Evolutionary conservation across 805 yeast genomes (phyloP).

Genomic region (Yarrowia sp.): DNA sequence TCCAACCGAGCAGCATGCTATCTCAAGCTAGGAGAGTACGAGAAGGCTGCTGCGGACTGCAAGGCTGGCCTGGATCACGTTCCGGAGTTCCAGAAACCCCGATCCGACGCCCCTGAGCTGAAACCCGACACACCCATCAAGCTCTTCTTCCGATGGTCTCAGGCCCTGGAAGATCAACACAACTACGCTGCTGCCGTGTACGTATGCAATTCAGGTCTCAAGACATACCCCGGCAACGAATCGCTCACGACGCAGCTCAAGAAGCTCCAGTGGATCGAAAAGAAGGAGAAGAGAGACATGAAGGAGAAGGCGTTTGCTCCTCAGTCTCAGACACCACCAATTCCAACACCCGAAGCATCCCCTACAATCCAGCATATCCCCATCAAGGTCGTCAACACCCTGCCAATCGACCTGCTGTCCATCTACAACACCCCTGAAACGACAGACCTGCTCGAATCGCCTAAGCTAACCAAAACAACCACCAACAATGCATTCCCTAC

Average conservation of each 20-base stretch:
- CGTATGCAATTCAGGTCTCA: slow-evolving; percentile 27
- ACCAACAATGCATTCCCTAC: background rate
- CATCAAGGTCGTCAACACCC: background rate
- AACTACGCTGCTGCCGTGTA: slow-evolving; percentile 26
- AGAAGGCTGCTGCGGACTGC: slow-evolving; percentile 28
- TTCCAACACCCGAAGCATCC: background rate
- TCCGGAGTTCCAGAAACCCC: slow-evolving; percentile 27
- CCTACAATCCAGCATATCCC: background rate
- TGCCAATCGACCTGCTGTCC: background rate
- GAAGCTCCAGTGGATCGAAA: slow-evolving; percentile 27
- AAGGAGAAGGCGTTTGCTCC: background rate
- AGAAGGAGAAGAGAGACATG: slow-evolving; percentile 28
- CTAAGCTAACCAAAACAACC: background rate
- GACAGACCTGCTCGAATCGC: background rate
- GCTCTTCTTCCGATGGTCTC: slow-evolving; percentile 12
- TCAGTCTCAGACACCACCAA: background rate
- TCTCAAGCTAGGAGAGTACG: slow-evolving; percentile 30
- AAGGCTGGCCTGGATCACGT: slow-evolving; percentile 28
- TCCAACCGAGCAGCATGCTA: slow-evolving; percentile 33
- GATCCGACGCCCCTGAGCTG: slow-evolving; percentile 29
- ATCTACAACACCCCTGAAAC: slow-evolving; percentile 3
- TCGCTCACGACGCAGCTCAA: slow-evolving; percentile 28
- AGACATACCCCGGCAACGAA: slow-evolving; percentile 27
- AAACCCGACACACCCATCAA: slow-evolving; percentile 18
- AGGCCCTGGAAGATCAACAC: slow-evolving; percentile 25